Evolutionary conservation across 2,329 filamentous ascomycete species (phyloP).

Genomic region (Cryphonectria naterciae): DNA sequence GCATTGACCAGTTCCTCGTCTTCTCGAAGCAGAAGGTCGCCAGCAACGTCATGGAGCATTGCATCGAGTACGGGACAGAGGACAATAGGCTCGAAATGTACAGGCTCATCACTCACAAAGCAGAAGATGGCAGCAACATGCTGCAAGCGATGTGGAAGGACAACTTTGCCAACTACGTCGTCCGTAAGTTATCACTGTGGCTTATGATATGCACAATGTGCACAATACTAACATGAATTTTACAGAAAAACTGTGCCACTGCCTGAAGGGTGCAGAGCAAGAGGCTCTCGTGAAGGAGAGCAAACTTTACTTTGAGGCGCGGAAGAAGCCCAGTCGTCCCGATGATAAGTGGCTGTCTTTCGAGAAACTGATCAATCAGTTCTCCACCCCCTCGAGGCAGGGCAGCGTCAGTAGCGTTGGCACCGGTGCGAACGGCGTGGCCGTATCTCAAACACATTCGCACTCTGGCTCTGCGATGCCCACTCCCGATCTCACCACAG

Average conservation of each 20-base stretch:
- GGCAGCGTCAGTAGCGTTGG: constrained; percentile 27
- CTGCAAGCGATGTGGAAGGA: constrained; percentile 83
- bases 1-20: constrained; percentile 71
- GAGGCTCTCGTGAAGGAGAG: constrained; percentile 66
- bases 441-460: constrained; percentile 43
- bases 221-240: constrained; percentile 20
- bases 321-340: constrained; percentile 68
- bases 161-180: constrained; percentile 93
- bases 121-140: constrained; percentile 66
- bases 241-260: constrained; percentile 76
- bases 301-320: constrained; percentile 60
- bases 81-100: constrained; percentile 74
- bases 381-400: constrained; percentile 37
- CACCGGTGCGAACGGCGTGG: constrained; percentile 29
- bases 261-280: constrained; percentile 63
- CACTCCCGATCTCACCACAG: constrained; percentile 69
- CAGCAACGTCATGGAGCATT: constrained; percentile 96
- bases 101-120: constrained; percentile 61
- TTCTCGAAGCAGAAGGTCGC: constrained; percentile 96
- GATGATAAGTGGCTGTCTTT: constrained; percentile 63
- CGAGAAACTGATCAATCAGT: constrained; percentile 55
- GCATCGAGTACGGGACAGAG: constrained; percentile 72
- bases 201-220: background rate
- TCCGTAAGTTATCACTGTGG: constrained; percentile 67
- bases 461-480: constrained; percentile 59